A percentile compares a stretch with the other conserved stretches of the same genome.
These are phyloP conservation scores for Triangularia verruculosa DNA, from an alignment of 2,329 filamentous ascomycete species.

Conservation along the genomic window DNA sequence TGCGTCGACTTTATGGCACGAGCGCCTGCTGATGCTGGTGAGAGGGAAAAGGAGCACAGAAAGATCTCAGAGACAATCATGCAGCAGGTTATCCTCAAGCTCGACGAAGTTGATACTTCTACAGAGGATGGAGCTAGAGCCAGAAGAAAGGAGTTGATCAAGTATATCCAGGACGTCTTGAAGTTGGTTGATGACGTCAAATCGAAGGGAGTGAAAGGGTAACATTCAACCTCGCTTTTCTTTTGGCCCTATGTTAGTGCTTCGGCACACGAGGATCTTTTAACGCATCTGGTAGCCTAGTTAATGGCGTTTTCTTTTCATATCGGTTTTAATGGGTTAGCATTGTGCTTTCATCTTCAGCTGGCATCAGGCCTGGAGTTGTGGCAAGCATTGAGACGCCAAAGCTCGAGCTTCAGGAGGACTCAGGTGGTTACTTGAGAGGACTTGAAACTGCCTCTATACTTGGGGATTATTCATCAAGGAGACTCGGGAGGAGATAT, in stretches of 20 bases:
- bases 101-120: conserved; percentile 72
- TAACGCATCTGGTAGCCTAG: not conserved
- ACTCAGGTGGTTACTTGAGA: not conserved
- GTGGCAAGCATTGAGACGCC: not conserved
- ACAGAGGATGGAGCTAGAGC: conserved; percentile 63
- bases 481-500: no score
- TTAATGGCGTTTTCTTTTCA: not conserved
- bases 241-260: not conserved
- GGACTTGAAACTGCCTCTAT: not conserved
- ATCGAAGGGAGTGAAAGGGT: not conserved
- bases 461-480: not conserved
- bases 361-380: not conserved
- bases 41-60: conserved; percentile 70
- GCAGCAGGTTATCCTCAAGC: conserved; percentile 71
- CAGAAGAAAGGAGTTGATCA: conserved; percentile 70
- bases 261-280: not conserved
- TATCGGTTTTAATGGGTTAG: not conserved
- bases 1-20: conserved; percentile 59
- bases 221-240: not conserved
- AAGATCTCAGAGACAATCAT: conserved; percentile 72
- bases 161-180: conserved; percentile 64
- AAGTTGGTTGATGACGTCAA: conserved; percentile 57
- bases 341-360: not conserved
- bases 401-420: not conserved
- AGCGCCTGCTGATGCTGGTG: conserved; percentile 64